Percentiles rank a stretch among this genome's conserved stretches.
phyloP scores from a whole-genome alignment of 2,329 filamentous ascomycete species.

The Pseudophaeomoniella oleicola region DNA sequence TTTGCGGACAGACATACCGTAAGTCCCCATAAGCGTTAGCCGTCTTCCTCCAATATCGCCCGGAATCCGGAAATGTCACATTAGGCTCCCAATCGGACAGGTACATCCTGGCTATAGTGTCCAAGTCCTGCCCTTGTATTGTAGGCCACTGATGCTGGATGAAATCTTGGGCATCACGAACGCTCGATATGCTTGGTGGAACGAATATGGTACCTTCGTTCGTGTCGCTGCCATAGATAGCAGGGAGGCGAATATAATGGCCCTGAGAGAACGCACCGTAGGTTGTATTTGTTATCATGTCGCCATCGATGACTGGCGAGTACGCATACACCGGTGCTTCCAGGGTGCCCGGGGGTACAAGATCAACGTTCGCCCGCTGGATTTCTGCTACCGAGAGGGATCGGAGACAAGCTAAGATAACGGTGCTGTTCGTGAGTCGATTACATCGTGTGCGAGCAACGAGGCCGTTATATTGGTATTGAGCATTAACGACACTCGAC shows the following conservation, averaged over 20 bases:
- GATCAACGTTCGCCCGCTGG: conserved; percentile 31
- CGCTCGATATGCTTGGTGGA: conserved; percentile 31
- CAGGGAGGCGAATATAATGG: conserved; percentile 35
- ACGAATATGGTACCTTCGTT: conserved; percentile 53
- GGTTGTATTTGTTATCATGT: conserved; percentile 35
- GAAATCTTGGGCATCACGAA: conserved; percentile 37
- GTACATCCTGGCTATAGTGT: conserved; percentile 39
- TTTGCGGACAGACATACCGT: conserved; percentile 49
- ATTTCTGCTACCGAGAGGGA: conserved; percentile 26
- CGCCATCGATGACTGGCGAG: conserved; percentile 34
- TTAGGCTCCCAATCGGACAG: no score
- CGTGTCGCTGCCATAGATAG: conserved; percentile 43
- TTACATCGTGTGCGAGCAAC: conserved; percentile 33
- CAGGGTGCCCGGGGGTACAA: conserved; percentile 28
- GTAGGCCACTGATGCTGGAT: conserved; percentile 44
- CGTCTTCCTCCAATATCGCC: conserved; percentile 44
- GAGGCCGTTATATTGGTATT: conserved; percentile 38
- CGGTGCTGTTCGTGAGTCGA: conserved; percentile 15
- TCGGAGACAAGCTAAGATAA: conserved; percentile 36
- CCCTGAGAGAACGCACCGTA: conserved; percentile 32
- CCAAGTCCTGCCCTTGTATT: conserved; percentile 36
- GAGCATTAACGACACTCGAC: conserved; percentile 30
- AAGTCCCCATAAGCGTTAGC: conserved; percentile 49
- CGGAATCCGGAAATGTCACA: conserved; percentile 30
- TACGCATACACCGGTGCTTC: conserved; percentile 34